A percentile compares a stretch with the other conserved stretches of the same genome.
These are phyloP conservation scores for Vitis hybrid DNA, from an alignment of 177 flowering plant genomes.

Conservation along the genomic window DNA sequence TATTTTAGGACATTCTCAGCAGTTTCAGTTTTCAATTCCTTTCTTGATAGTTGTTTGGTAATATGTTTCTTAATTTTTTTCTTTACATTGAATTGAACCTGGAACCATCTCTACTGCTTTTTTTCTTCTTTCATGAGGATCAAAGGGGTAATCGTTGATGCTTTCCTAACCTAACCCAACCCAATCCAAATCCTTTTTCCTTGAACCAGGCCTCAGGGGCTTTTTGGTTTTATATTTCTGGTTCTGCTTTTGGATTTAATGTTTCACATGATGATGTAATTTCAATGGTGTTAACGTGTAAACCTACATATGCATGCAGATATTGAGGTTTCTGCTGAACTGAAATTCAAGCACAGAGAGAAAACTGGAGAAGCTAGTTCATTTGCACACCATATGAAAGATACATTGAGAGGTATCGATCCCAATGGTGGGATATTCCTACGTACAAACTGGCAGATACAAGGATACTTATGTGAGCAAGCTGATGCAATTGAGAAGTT, in stretches of 20 bases:
- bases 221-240: neutral
- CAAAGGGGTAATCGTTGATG: too few species aligned
- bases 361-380: conserved; percentile 29
- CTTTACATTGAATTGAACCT: too few species aligned
- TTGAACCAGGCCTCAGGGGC: neutral
- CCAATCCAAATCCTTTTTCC: neutral
- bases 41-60: too few species aligned
- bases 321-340: conserved; percentile 36
- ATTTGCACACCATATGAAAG: conserved; percentile 22
- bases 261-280: neutral
- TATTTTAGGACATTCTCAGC: too few species aligned
- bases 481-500: conserved; percentile 84
- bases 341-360: conserved; percentile 24
- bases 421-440: conserved; percentile 41
- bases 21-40: too few species aligned
- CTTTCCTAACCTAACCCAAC: too few species aligned
- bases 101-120: too few species aligned
- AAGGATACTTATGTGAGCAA: conserved; percentile 78
- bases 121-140: too few species aligned
- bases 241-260: neutral
- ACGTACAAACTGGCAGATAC: conserved; percentile 86
- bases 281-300: neutral
- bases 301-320: conserved; percentile 33
- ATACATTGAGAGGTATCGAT: conserved; percentile 28
- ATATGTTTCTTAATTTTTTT: too few species aligned